A percentile compares a stretch with the other conserved stretches of the same genome.
These are phyloP conservation scores for Paraphoma chrysanthemicola DNA, from an alignment of 2,329 filamentous ascomycete species.

Conservation along the genomic window DNA sequence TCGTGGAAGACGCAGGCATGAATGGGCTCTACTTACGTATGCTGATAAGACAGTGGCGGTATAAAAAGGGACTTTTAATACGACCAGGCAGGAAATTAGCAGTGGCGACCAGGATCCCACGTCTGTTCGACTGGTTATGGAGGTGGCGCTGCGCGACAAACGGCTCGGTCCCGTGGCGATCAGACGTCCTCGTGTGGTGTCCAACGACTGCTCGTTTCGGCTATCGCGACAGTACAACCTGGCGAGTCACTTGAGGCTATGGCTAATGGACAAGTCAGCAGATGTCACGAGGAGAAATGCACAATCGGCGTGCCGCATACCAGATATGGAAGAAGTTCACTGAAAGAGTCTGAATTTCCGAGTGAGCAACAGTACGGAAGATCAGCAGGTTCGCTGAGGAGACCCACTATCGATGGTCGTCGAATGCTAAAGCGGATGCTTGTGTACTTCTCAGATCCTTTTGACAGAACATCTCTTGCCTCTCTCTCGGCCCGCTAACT, in stretches of 20 bases:
- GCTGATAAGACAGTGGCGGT: neutral
- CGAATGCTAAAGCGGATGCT: slow-evolving; percentile 18
- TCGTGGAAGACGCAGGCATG: neutral
- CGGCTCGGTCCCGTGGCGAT: slow-evolving; percentile 28
- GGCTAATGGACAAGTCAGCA: slow-evolving; percentile 25
- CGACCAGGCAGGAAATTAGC: slow-evolving; percentile 1
- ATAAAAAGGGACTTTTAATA: neutral
- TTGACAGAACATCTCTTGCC: slow-evolving; percentile 24
- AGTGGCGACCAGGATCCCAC: slow-evolving; percentile 16
- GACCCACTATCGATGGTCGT: slow-evolving; percentile 5
- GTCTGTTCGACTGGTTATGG: slow-evolving; percentile 14
- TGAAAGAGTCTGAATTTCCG: neutral
- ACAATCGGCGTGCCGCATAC: neutral
- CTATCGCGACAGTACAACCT: slow-evolving; percentile 19
- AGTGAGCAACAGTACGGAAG: neutral
- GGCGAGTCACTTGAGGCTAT: slow-evolving; percentile 18
- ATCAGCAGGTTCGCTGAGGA: neutral
- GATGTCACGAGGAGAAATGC: slow-evolving; percentile 6
- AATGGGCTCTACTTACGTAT: neutral
- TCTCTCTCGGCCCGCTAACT: slow-evolving; percentile 26
- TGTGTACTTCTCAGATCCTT: slow-evolving; percentile 22
- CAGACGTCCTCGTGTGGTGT: slow-evolving; percentile 25
- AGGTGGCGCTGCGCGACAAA: slow-evolving; percentile 31
- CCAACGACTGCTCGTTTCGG: slow-evolving; percentile 29
- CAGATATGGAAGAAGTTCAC: neutral